A percentile compares a stretch with the other conserved stretches of the same genome.
Evolutionary conservation across 495 filamentous ascomycete species (phyloP).

Genomic region (Tuber microsphaerosporum): DNA sequence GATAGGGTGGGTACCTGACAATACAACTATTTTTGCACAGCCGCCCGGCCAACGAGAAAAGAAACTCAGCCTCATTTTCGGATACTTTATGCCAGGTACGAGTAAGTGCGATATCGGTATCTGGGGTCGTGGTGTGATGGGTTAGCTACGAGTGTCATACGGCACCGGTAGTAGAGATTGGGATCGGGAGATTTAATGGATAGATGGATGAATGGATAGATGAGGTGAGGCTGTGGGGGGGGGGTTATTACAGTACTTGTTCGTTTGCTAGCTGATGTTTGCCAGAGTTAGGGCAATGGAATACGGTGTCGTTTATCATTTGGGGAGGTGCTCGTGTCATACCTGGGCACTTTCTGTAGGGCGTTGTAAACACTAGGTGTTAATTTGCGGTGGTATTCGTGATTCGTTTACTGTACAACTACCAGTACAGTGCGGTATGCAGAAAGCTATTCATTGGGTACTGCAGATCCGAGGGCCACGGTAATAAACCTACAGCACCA

Average conservation of each 20-base stretch:
- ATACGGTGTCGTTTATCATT: neutral
- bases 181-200: neutral
- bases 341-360: too few relatives aligned
- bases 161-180: neutral
- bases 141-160: neutral
- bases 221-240: neutral
- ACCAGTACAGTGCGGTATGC: too few relatives aligned
- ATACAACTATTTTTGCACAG: too few relatives aligned
- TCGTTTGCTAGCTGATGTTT: too few relatives aligned
- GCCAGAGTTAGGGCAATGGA: too few relatives aligned
- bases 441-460: neutral
- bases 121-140: neutral
- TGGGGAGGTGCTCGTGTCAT: neutral
- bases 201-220: neutral
- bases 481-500: too few relatives aligned
- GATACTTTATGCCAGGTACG: too few relatives aligned
- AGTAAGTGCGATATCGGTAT: neutral
- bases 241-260: neutral
- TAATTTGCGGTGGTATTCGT: neutral
- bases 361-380: neutral
- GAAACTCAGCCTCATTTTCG: too few relatives aligned
- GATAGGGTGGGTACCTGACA: too few relatives aligned
- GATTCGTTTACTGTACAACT: neutral
- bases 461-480: neutral
- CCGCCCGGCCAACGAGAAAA: too few relatives aligned